Conservation (phyloP, 2,329 filamentous ascomycete genomes). For the Herpotrichia juniperi region DNA sequence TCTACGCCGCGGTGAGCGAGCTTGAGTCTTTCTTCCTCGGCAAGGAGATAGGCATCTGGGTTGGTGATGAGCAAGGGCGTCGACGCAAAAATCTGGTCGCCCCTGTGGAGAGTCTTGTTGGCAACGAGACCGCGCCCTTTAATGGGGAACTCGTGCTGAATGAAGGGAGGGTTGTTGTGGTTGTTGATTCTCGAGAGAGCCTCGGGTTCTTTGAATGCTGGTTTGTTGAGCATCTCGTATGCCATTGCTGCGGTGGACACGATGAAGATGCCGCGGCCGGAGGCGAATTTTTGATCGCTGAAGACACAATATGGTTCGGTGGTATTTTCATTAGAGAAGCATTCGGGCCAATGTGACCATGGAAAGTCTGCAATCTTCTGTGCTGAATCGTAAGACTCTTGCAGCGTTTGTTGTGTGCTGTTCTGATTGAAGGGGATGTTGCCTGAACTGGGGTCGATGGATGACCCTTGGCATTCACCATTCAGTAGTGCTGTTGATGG, state of each 20-base stretch:
- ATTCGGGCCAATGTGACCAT: constrained; percentile 42
- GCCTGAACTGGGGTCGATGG: not conserved
- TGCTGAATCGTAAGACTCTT: constrained; percentile 29
- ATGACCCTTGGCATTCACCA: constrained; percentile 27
- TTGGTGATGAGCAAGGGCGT: constrained; percentile 40
- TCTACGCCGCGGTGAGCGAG: constrained; percentile 34
- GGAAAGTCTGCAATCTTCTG: constrained; percentile 28
- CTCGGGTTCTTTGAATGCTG: constrained; percentile 32
- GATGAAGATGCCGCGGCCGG: constrained; percentile 39
- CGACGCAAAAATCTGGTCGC: constrained; percentile 41
- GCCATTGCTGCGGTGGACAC: constrained; percentile 31
- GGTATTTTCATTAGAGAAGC: constrained; percentile 32
- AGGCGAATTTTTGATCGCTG: constrained; percentile 34
- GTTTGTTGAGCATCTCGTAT: constrained; percentile 33
- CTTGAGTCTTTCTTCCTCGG: constrained; percentile 28
- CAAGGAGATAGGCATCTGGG: constrained; percentile 29
- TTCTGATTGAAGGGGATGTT: constrained; percentile 26
- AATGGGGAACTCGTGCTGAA: constrained; percentile 34
- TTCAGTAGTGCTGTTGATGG: constrained; percentile 30
- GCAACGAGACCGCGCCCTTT: constrained; percentile 42
- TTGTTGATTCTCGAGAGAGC: constrained; percentile 26
- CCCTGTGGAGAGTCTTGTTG: constrained; percentile 40
- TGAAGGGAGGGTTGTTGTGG: constrained; percentile 34
- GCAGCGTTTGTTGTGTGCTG: constrained; percentile 14
- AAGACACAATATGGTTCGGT: constrained; percentile 38